Evolutionary conservation across 805 yeast species (phyloP).

Genomic region (Lachancea nothofagi): DNA sequence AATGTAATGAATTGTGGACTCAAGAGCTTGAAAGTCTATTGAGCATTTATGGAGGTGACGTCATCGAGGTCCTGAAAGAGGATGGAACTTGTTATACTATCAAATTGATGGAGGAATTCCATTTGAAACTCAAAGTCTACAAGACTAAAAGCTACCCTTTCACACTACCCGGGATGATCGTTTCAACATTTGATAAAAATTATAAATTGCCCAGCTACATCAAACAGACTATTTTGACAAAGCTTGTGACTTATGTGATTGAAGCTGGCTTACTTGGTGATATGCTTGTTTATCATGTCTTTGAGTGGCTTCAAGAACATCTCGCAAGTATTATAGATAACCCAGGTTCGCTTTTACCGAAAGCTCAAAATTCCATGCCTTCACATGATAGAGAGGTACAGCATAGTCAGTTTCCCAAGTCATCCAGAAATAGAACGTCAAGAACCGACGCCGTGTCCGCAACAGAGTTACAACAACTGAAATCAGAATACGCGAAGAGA

Average conservation of each 20-base stretch:
- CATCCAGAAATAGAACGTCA: constrained; percentile 3
- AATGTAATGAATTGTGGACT: constrained; percentile 53
- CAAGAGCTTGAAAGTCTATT: constrained; percentile 68
- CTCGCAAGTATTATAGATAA: constrained; percentile 51
- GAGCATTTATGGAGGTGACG: constrained; percentile 50
- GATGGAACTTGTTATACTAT: constrained; percentile 25
- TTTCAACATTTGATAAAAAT: constrained; percentile 38
- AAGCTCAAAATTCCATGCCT: constrained; percentile 4
- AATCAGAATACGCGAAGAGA: constrained; percentile 34
- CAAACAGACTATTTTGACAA: constrained; percentile 49
- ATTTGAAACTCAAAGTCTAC: constrained; percentile 36
- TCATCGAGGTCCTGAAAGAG: constrained; percentile 31
- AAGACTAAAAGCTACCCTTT: constrained; percentile 55
- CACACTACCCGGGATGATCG: constrained; percentile 62
- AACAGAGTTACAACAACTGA: constrained; percentile 33
- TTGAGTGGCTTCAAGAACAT: constrained; percentile 74
- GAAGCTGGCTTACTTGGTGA: constrained; percentile 54
- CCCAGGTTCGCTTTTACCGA: constrained; percentile 62
- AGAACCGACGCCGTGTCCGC: constrained; percentile 17
- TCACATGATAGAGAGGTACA: constrained; percentile 11
- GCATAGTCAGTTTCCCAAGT: not conserved
- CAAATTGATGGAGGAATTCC: constrained; percentile 34
- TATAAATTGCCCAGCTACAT: constrained; percentile 65
- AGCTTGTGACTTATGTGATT: constrained; percentile 40
- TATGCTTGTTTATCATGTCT: constrained; percentile 58